These are phyloP conservation scores for Backusella parvicylindrica DNA, from an alignment of 192 early-diverging fungal genomes.

Conservation along the genomic window DNA sequence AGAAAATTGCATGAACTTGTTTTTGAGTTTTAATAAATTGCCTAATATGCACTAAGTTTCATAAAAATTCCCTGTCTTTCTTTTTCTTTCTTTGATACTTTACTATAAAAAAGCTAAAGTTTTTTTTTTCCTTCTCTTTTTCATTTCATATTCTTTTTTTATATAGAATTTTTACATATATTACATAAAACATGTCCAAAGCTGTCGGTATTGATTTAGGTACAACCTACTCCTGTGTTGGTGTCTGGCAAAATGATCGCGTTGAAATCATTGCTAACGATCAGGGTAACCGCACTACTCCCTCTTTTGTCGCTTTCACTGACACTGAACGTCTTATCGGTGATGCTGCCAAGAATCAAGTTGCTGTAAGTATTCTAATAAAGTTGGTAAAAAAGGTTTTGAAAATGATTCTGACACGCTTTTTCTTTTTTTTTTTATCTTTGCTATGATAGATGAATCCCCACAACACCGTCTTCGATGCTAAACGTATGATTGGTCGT, in stretches of 20 bases:
- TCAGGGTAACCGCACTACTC: slow-evolving; percentile 97
- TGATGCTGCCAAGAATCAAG: slow-evolving; percentile 98
- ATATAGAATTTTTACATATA: not conserved
- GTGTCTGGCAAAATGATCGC: slow-evolving; percentile 59
- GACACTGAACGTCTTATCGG: slow-evolving; percentile 97
- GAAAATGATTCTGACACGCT: not conserved
- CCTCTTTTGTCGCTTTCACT: slow-evolving; percentile 96
- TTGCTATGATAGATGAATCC: slow-evolving; percentile 72
- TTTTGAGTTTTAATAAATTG: not conserved
- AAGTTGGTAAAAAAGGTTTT: not conserved
- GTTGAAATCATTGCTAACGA: slow-evolving; percentile 98
- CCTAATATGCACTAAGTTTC: slow-evolving; percentile 3
- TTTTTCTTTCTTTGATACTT: not conserved
- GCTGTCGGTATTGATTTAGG: slow-evolving; percentile 97
- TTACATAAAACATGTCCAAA: slow-evolving; percentile 25
- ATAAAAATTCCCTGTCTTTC: slow-evolving; percentile 5
- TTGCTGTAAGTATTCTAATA: slow-evolving; percentile 47
- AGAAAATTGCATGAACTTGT: slow-evolving; percentile 5
- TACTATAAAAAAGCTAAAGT: not conserved
- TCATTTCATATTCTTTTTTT: slow-evolving; percentile 2
- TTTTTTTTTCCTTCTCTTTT: not conserved
- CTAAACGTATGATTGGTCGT: slow-evolving; percentile 97
- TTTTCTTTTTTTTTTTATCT: not conserved
- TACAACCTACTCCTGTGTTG: slow-evolving; percentile 93
- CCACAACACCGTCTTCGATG: slow-evolving; percentile 96